Conservation (phyloP, 2,329 filamentous ascomycete species). For the Drechslerella stenobrocha region DNA sequence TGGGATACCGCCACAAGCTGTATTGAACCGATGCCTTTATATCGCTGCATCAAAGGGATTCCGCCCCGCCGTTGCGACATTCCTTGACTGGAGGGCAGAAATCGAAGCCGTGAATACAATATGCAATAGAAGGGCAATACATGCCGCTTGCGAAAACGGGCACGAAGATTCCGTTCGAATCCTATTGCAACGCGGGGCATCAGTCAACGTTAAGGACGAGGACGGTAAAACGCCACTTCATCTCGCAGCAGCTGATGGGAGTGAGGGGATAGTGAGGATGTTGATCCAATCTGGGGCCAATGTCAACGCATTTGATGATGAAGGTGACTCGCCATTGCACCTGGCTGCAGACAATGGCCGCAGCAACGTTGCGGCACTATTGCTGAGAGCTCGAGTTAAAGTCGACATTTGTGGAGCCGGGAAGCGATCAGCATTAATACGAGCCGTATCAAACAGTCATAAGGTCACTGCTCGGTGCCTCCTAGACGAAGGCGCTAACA, state of each 20-base stretch:
- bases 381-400: slow-evolving; percentile 51
- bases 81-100: slow-evolving; percentile 46
- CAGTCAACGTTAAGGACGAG: slow-evolving; percentile 52
- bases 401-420: slow-evolving; percentile 25
- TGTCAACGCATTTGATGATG: slow-evolving; percentile 50
- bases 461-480: slow-evolving; percentile 31
- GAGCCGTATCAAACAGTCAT: slow-evolving; percentile 42
- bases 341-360: slow-evolving; percentile 52
- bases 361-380: slow-evolving; percentile 51
- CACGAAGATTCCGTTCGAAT: slow-evolving; percentile 53
- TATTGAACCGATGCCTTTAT: slow-evolving; percentile 48
- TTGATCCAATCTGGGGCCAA: slow-evolving; percentile 51
- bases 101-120: slow-evolving; percentile 31
- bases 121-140: slow-evolving; percentile 52
- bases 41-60: slow-evolving; percentile 45
- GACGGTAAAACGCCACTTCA: slow-evolving; percentile 54
- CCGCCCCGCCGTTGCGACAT: slow-evolving; percentile 25
- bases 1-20: slow-evolving; percentile 20
- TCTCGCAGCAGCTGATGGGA: slow-evolving; percentile 53
- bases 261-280: slow-evolving; percentile 51
- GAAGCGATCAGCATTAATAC: slow-evolving; percentile 38
- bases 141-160: slow-evolving; percentile 54
- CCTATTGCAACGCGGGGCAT: slow-evolving; percentile 53
- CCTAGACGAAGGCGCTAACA: slow-evolving; percentile 38
- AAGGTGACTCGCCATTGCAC: slow-evolving; percentile 53